A percentile compares a stretch with the other conserved stretches of the same genome.
Evolutionary conservation across 805 yeast species (phyloP).

Genomic region (Candida vartiovaarae): DNA sequence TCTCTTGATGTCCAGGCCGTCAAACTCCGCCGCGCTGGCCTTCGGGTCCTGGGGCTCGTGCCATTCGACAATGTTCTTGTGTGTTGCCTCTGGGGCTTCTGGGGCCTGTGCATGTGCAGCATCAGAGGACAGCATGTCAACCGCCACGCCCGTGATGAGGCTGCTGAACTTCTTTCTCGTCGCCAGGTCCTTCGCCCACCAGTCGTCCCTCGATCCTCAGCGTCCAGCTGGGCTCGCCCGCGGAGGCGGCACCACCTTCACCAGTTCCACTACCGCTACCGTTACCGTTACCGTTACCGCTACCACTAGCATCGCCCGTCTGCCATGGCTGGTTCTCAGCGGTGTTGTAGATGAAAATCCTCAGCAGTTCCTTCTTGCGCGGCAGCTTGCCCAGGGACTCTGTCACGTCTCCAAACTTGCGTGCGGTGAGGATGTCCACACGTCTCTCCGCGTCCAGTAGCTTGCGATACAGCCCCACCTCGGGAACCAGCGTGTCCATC

Average conservation of each 20-base stretch:
- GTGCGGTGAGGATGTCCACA: constrained; percentile 72
- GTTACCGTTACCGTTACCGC: no score
- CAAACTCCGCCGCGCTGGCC: constrained; percentile 53
- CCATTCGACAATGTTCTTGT: constrained; percentile 70
- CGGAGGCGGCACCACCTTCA: neutral
- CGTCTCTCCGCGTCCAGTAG: constrained; percentile 76
- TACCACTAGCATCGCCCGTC: neutral
- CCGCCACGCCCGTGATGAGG: constrained; percentile 75
- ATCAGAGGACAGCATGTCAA: constrained; percentile 45
- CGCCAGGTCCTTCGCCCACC: constrained; percentile 44
- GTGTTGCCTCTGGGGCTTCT: constrained; percentile 8
- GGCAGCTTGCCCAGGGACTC: constrained; percentile 45
- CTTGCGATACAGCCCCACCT: constrained; percentile 63
- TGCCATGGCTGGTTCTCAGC: constrained; percentile 91
- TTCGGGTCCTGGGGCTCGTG: constrained; percentile 50
- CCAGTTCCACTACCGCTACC: no score
- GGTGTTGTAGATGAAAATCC: constrained; percentile 78
- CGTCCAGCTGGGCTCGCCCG: constrained; percentile 62
- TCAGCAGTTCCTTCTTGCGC: constrained; percentile 50
- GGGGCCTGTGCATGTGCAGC: constrained; percentile 3
- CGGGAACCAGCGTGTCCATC: constrained; percentile 47
- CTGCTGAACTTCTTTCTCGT: constrained; percentile 62
- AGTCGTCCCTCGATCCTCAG: constrained; percentile 83
- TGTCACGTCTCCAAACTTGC: constrained; percentile 81
- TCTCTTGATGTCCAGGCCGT: constrained; percentile 84